phyloP scores from a whole-genome alignment of 2,329 filamentous ascomycete genomes.

The Helminthosporium solani region DNA sequence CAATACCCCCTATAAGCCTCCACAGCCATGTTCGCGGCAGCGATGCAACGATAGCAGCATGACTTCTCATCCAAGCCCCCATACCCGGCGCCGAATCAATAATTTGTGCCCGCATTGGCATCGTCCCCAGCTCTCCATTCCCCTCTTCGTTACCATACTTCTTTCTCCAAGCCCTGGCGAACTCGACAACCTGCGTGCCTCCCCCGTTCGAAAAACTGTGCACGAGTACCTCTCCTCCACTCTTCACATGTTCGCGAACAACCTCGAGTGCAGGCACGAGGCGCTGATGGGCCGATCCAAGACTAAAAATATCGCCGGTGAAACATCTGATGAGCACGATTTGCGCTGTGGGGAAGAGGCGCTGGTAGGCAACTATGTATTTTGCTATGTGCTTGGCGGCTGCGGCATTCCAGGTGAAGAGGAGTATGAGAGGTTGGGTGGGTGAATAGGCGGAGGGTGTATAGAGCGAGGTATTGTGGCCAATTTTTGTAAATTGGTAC shows the following conservation, averaged over 20 bases:
- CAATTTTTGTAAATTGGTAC: constrained; percentile 15
- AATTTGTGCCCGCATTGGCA: constrained; percentile 28
- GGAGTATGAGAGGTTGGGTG: constrained; percentile 27
- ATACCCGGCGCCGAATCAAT: constrained; percentile 39
- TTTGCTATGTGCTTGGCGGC: constrained; percentile 41
- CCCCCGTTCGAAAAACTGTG: constrained; percentile 43
- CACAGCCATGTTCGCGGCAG: constrained; percentile 29
- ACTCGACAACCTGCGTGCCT: constrained; percentile 34
- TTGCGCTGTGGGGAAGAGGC: constrained; percentile 31
- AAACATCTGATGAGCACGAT: constrained; percentile 35
- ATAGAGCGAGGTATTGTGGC: constrained; percentile 38
- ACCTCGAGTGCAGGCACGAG: constrained; percentile 30
- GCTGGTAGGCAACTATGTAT: constrained; percentile 35
- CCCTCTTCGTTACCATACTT: constrained; percentile 15
- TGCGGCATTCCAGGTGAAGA: constrained; percentile 41
- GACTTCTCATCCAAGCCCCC: constrained; percentile 32
- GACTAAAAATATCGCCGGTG: constrained; percentile 34
- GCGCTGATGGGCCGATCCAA: constrained; percentile 13
- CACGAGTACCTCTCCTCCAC: constrained; percentile 30
- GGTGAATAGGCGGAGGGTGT: constrained; percentile 21
- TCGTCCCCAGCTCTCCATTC: too few relatives aligned
- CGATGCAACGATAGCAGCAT: constrained; percentile 31
- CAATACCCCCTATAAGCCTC: constrained; percentile 25
- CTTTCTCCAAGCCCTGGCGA: constrained; percentile 34
- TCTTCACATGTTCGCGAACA: constrained; percentile 22